Evolutionary conservation across 2,329 filamentous ascomycete genomes (phyloP), one percentile per base, ranked within the genome.

Genomic region (Aciculosporium take): DNA sequence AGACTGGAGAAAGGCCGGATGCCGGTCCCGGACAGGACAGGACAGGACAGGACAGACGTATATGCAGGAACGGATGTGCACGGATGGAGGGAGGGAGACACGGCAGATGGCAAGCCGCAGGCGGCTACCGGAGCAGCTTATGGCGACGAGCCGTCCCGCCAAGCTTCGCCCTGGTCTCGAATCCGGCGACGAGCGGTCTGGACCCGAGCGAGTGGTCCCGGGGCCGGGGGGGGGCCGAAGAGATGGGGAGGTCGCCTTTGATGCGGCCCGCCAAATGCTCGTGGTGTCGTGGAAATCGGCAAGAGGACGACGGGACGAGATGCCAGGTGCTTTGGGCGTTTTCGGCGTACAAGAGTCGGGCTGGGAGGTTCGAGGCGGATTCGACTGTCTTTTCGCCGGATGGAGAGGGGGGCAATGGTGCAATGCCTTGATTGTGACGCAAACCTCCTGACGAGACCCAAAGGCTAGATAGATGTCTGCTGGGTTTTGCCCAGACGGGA

Each of bases 191-290:
- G 31, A 29, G 34, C 24, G 7, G 21, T 35, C 20, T 31, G 30
- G 23, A n/a, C n/a, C 32, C 15, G 39, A 21, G 40, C 25, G 17
- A 28, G 15, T 32, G 28, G 43, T 31, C n/a, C n/a, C n/a, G n/a
- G n/a, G n/a, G n/a, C 36, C 33, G 39, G 29, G 29, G 39, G 25
- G 33, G 28, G 15, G 13, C 32, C 24, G 13, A 36, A 34, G 24
- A 18, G 35, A 28, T 45, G 48, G 46, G 45, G 42, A 48, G 56
- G 52, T 52, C 49, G 53, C 51, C 48, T 50, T 40, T 42, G 46
- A 59, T 59, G 58, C 56, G 56, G 53, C 56, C 42, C 30, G 42
- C 29, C 24, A 34, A 33, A 39, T 29, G n/a, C 34, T 30, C 29
- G 41, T 35, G 41, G 41, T 18, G 40, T 38, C 17, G 39, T 28